These are phyloP conservation scores for Pezicula radicicola DNA, from an alignment of 2,329 filamentous ascomycete genomes.

Conservation along the genomic window DNA sequence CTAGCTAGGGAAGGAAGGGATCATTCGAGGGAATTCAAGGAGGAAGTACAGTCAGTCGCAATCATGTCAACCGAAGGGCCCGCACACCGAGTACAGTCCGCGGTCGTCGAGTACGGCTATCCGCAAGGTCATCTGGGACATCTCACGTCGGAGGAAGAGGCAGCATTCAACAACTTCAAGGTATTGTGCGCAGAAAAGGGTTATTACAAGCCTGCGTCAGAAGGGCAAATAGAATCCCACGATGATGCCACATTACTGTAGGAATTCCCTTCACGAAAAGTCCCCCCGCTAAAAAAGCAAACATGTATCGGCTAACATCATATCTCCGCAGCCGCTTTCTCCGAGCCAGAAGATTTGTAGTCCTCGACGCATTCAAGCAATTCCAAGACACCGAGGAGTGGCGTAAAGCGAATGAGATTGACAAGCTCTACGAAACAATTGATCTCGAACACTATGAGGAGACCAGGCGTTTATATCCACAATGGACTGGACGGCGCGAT, in stretches of 20 bases:
- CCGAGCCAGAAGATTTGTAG: constrained; percentile 77
- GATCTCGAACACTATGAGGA: constrained; percentile 82
- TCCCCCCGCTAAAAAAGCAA: neutral
- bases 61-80: constrained; percentile 24
- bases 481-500: constrained; percentile 92
- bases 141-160: constrained; percentile 65
- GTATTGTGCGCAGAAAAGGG: constrained; percentile 59
- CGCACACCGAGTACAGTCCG: constrained; percentile 28
- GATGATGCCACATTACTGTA: constrained; percentile 73
- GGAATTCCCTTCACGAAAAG: constrained; percentile 19
- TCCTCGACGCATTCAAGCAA: constrained; percentile 75
- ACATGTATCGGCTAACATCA: neutral
- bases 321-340: constrained; percentile 66
- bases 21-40: neutral
- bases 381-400: constrained; percentile 88
- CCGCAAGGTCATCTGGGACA: constrained; percentile 79
- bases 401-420: constrained; percentile 75
- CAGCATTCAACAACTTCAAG: constrained; percentile 72
- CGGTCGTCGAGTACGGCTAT: constrained; percentile 48
- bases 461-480: constrained; percentile 78
- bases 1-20: too few relatives aligned
- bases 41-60: neutral
- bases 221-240: constrained; percentile 48
- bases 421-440: constrained; percentile 81
- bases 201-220: constrained; percentile 50